Conservation (phyloP, 352 stramenopile species). For the Phytophthora lateralis region DNA sequence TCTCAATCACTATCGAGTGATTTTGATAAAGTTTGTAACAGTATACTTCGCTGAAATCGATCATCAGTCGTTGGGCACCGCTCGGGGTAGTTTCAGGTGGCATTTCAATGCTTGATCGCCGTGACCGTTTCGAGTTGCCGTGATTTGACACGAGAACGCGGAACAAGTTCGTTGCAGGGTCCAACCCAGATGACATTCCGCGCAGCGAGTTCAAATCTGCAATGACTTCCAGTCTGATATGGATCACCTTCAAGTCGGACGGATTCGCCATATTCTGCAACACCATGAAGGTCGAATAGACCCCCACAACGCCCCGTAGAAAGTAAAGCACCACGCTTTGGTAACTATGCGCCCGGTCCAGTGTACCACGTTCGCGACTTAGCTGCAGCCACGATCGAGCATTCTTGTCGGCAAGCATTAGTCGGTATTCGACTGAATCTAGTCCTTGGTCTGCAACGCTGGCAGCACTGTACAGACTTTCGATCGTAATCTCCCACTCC, state of each 20-base stretch:
- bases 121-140: conserved; percentile 56
- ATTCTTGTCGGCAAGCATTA: conserved; percentile 77
- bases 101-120: conserved; percentile 66
- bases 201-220: conserved; percentile 85
- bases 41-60: conserved; percentile 89
- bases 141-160: conserved; percentile 88
- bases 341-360: conserved; percentile 75
- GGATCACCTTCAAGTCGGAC: conserved; percentile 86
- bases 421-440: conserved; percentile 77
- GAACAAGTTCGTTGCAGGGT: conserved; percentile 79
- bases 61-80: conserved; percentile 48
- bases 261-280: conserved; percentile 85
- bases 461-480: conserved; percentile 65
- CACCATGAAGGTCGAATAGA: conserved; percentile 88
- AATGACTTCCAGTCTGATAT: conserved; percentile 86
- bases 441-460: conserved; percentile 35
- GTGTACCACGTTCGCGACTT: conserved; percentile 76
- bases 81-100: conserved; percentile 22
- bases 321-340: conserved; percentile 89
- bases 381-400: conserved; percentile 82
- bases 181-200: conserved; percentile 77
- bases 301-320: conserved; percentile 73
- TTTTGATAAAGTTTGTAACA: conserved; percentile 92
- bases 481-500: conserved; percentile 90
- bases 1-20: conserved; percentile 90